Evolutionary conservation across 208 protist species (phyloP).

Genomic region (Endotrypanum monterogeii): DNA sequence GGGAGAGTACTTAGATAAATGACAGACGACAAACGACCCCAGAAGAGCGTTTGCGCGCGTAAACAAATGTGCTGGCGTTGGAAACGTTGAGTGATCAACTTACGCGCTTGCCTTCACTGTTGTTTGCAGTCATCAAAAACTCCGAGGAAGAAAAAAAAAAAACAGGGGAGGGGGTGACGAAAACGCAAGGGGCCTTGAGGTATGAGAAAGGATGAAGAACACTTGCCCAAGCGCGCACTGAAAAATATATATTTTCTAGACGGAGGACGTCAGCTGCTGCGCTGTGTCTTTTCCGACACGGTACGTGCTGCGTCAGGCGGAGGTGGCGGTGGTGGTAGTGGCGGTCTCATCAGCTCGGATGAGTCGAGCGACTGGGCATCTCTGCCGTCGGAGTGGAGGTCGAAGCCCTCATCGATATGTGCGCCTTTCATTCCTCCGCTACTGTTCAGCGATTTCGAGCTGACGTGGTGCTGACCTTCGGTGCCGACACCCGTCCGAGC

Average conservation of each 20-base stretch:
- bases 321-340: background rate
- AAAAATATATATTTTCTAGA: background rate
- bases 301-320: constrained; percentile 9
- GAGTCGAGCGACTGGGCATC: constrained; percentile 31
- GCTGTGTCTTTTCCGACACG: background rate
- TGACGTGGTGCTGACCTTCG: constrained; percentile 5
- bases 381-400: constrained; percentile 25
- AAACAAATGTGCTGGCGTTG: background rate
- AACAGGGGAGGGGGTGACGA: no score
- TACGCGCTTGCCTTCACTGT: background rate
- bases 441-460: constrained; percentile 5
- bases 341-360: constrained; percentile 14
- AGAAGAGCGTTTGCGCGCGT: background rate
- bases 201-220: background rate
- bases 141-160: no score
- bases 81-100: background rate
- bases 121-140: background rate
- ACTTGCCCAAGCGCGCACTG: background rate
- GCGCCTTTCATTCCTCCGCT: background rate
- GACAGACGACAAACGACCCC: no score
- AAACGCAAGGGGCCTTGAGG: background rate
- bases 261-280: background rate
- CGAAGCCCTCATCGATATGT: constrained; percentile 19
- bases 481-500: background rate
- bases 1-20: no score